Conservation (phyloP, 2,329 filamentous ascomycete genomes). For the Beauveria scarabaeidicola region DNA sequence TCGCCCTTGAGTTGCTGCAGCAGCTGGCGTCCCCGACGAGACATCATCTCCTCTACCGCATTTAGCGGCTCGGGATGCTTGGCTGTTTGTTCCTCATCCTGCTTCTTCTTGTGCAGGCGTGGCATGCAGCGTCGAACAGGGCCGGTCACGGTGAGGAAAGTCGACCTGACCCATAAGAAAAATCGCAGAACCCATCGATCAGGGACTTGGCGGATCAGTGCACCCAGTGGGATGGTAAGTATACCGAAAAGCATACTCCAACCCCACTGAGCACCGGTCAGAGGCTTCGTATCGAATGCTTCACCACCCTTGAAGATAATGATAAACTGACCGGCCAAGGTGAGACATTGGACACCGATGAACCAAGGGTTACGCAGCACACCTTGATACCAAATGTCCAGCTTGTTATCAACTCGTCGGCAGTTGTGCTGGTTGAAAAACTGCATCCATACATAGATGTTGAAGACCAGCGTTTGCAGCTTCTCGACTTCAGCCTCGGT, state of each 20-base stretch:
- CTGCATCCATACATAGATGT: slow-evolving; percentile 84
- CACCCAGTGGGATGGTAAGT: slow-evolving; percentile 55
- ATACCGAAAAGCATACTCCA: slow-evolving; percentile 61
- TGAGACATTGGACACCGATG: slow-evolving; percentile 56
- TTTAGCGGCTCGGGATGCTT: slow-evolving; percentile 13
- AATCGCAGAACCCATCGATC: slow-evolving; percentile 24
- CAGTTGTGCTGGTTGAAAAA: slow-evolving; percentile 80
- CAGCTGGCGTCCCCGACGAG: slow-evolving; percentile 10
- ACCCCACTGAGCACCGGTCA: slow-evolving; percentile 60
- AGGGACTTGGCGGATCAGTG: slow-evolving; percentile 32
- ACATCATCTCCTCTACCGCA: slow-evolving; percentile 18
- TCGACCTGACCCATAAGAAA: slow-evolving; percentile 19
- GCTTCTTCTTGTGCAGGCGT: slow-evolving; percentile 18
- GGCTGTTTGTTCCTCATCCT: slow-evolving; percentile 12
- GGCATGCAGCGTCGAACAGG: slow-evolving; percentile 17
- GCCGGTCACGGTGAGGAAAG: slow-evolving; percentile 14
- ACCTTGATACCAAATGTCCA: slow-evolving; percentile 72
- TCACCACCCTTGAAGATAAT: slow-evolving; percentile 63
- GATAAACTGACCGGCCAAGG: slow-evolving; percentile 60
- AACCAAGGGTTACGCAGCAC: slow-evolving; percentile 71
- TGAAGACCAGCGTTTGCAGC: slow-evolving; percentile 67
- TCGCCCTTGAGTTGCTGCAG: slow-evolving; percentile 12
- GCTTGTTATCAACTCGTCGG: slow-evolving; percentile 70
- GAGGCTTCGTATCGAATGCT: slow-evolving; percentile 53
- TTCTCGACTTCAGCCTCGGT: slow-evolving; percentile 19